phyloP scores from a whole-genome alignment of 139 green algal genomes.

The Chlorella sp. region DNA sequence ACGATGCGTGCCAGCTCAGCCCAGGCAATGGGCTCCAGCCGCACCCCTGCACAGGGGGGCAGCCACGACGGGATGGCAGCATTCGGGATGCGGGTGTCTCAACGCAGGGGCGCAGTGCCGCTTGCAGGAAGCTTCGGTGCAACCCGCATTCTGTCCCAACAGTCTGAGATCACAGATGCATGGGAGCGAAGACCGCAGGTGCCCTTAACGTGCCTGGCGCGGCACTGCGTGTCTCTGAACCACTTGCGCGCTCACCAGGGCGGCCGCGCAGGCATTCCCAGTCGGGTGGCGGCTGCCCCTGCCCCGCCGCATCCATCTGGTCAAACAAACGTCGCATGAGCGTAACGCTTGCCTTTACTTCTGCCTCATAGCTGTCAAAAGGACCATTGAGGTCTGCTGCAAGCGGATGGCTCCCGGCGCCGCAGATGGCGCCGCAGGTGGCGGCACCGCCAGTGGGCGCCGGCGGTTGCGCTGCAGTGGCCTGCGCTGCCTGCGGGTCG shows the following conservation, averaged over 20 bases:
- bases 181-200: too few species aligned
- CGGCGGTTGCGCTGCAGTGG: background rate
- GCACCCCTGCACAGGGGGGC: background rate
- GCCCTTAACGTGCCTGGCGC: too few species aligned
- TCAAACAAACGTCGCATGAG: background rate
- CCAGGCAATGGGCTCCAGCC: conserved; percentile 15
- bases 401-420: background rate
- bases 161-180: background rate
- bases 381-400: background rate
- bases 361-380: background rate
- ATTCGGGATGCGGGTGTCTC: background rate
- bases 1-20: background rate
- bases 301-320: background rate
- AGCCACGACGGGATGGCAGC: background rate
- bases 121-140: background rate
- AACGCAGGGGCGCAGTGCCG: background rate
- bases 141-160: background rate
- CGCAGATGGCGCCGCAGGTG: background rate
- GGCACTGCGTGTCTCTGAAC: too few species aligned
- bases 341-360: background rate
- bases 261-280: background rate
- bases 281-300: background rate
- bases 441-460: background rate
- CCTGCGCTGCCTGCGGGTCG: too few species aligned
- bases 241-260: background rate